Percentiles rank a stretch among this genome's conserved stretches.
phyloP scores from a whole-genome alignment of 2,329 filamentous ascomycete species.

The Fusarium sp. region DNA sequence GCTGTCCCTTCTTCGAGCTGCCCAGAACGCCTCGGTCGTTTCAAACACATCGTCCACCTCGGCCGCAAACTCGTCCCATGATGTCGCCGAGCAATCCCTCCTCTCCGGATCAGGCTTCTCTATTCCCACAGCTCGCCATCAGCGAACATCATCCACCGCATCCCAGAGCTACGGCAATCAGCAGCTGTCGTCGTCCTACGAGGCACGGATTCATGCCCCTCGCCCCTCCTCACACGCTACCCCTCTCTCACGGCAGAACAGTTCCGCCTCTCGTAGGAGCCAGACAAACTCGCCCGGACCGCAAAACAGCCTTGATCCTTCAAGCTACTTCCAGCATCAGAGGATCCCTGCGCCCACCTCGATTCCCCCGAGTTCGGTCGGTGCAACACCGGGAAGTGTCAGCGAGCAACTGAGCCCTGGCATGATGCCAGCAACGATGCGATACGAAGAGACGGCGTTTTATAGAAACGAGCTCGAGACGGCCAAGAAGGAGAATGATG shows the following conservation, averaged over 20 bases:
- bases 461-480: slow-evolving; percentile 71
- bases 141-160: slow-evolving; percentile 69
- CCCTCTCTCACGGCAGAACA: slow-evolving; percentile 66
- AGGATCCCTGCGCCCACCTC: slow-evolving; percentile 53
- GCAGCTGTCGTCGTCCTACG: slow-evolving; percentile 51
- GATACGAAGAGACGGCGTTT: slow-evolving; percentile 72
- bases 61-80: slow-evolving; percentile 63
- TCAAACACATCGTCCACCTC: slow-evolving; percentile 75
- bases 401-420: slow-evolving; percentile 63
- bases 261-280: slow-evolving; percentile 65
- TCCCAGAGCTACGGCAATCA: slow-evolving; percentile 62
- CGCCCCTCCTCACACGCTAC: slow-evolving; percentile 59
- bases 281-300: slow-evolving; percentile 62
- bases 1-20: slow-evolving; percentile 81
- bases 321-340: slow-evolving; percentile 63
- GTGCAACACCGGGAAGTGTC: slow-evolving; percentile 54
- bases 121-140: slow-evolving; percentile 66
- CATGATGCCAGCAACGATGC: slow-evolving; percentile 66
- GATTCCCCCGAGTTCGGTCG: slow-evolving; percentile 52
- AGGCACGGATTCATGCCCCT: slow-evolving; percentile 57
- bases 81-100: slow-evolving; percentile 63
- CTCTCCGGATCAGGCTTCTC: slow-evolving; percentile 70
- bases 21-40: slow-evolving; percentile 74
- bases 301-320: slow-evolving; percentile 56
- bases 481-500: slow-evolving; percentile 74